A percentile compares a stretch with the other conserved stretches of the same genome.
Conservation (phyloP, 768 basidiomycete species). For the Grammothele lineata region DNA sequence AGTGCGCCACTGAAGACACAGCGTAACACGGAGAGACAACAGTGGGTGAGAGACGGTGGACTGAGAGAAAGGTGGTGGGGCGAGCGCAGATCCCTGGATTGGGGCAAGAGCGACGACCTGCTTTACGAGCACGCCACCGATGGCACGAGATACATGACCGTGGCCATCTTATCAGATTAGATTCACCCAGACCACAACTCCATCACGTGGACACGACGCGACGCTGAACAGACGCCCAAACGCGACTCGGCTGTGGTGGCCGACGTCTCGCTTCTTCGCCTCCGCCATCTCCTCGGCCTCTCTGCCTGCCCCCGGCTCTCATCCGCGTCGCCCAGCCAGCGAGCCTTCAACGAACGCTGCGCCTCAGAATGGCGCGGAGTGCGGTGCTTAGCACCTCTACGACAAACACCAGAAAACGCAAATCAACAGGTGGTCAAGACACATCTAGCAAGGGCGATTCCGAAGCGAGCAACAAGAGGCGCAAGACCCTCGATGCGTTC, state of each 20-base stretch:
- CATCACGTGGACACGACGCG: slow-evolving; percentile 11
- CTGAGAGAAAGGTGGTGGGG: background rate
- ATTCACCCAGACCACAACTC: background rate
- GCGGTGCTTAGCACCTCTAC: slow-evolving; percentile 1
- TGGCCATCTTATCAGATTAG: slow-evolving; percentile 2
- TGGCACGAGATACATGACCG: background rate
- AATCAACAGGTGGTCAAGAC: slow-evolving; percentile 23
- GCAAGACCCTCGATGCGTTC: slow-evolving; percentile 30
- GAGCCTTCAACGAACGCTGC: no score
- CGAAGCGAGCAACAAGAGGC: slow-evolving; percentile 24
- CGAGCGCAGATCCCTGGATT: slow-evolving; percentile 11
- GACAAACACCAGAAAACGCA: slow-evolving; percentile 26
- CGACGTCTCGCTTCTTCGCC: background rate
- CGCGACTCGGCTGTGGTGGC: slow-evolving; percentile 2
- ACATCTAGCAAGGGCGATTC: background rate
- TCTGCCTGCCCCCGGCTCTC: no score
- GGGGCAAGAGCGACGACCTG: slow-evolving; percentile 1
- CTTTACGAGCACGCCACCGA: slow-evolving; percentile 16
- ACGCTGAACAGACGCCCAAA: no score
- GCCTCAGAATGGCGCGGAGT: slow-evolving; percentile 12
- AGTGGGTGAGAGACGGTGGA: background rate
- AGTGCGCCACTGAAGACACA: no score
- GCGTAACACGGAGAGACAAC: no score
- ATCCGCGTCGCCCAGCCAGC: no score
- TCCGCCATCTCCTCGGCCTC: no score